Base-by-base conservation (phyloP, 1,284 basidiomycete species). In the Taiwanofungus camphoratus region DNA sequence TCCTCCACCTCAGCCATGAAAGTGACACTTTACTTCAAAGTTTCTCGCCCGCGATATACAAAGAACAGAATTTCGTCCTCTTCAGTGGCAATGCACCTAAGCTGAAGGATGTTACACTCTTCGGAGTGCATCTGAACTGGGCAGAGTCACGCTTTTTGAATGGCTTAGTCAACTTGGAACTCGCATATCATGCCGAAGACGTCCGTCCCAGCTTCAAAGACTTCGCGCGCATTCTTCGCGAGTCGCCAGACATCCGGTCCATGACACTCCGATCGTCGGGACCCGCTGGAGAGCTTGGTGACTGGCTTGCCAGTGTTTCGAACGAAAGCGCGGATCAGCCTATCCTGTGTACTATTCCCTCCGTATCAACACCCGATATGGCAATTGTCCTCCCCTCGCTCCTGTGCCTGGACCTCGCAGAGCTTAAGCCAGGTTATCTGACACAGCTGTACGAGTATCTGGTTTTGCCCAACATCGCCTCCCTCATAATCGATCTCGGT, bases 81-180 rank as follows among this genome's bases (percentile, higher is more conserved):
- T 78, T 79, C 58, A 57, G 61, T 48, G 74, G 74, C 45, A 52
- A 58, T 16, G 61, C 76, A 1, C 77, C 76, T 3, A 58, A 58
- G 6, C 58, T 79, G n/a, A 67, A 61, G 42, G 70, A 76, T 46
- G 66, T 79, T 32, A 74, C 74, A 7, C 62, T 81, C 31, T 76
- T 77, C 48, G 78, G 78, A 36, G 77, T 81, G 43, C 78, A 80
- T 54, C 66, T 81, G 26, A 71, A 73, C 2, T 80, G 77, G 77
- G 63, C 62, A 2, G 58, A 66, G 26, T 67, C 70, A 15, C 68
- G 71, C 2, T 78, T 71, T 56, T 67, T 79, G 37, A 52, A 59
- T 5, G 65, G 66, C 20, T 63, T 81, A n/a, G 61, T 66, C 16
- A 61, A 68, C 36, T 65, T 81, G 22, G 73, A 80, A 55, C 65